Base-by-base conservation (phyloP, 768 basidiomycete species). In the Mycena rosella region DNA sequence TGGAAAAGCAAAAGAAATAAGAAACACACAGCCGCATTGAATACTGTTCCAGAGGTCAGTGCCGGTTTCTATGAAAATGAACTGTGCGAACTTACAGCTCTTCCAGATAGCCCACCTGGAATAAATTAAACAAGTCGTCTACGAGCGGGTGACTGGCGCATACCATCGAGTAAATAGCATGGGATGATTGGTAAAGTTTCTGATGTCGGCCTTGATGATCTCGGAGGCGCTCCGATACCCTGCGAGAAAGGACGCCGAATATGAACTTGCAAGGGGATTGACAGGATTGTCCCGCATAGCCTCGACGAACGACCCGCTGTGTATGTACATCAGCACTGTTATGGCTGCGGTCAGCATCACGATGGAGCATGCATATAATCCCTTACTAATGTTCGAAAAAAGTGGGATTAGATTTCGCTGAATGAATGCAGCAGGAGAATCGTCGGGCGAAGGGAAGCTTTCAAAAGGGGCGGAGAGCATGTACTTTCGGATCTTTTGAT, bases 241-340 rank as follows among this genome's bases (percentile, higher is more conserved):
- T 3, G 85, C 84, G n/a, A 86, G 79, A 67, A 84, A 83, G 13
- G 84, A 85, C 11, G 85, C 83, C 0, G 85, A 81, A 51, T 84
- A 85, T 8, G 82, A 78, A 66, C 83, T 84, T 30, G 79, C 75
- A 15, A 86, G 78, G 15, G 85, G 85, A 61, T 85, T 83, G 17
- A 72, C 72, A 29, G 84, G 83, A 52, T 79, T 76, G 51, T 83
- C 83, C 15, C 81, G 74, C 62, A 86, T 74, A 1, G 84, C 84
- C 49, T 83, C 82, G 0, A 84, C 80, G 56, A 85, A 85, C 73
- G 81, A 85, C 22, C 80, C 81, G 65, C 81, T 78, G 63, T 85
- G 85, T 47, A 86, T 79, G 65, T 78, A 79, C 27, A 86, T 67
- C 77, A 86, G 79, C 47, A 81, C 85, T 86, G 59, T 42, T 26